Percentiles rank a stretch among this genome's conserved stretches.
These are phyloP conservation scores for Citrus hindsii DNA, from an alignment of 345 rosid species.

Conservation along the genomic window DNA sequence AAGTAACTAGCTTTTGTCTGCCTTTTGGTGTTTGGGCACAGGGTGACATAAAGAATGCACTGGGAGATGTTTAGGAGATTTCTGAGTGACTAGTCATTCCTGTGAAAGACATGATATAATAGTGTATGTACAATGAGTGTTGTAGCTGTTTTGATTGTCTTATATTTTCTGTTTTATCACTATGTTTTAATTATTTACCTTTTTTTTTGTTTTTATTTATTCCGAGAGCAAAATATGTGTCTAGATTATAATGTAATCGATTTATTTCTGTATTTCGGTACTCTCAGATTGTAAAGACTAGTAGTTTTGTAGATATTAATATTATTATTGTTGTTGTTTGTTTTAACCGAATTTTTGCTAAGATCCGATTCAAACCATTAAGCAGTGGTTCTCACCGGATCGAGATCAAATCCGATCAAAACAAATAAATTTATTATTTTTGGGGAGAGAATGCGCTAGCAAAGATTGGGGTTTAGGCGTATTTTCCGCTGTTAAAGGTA, in stretches of 20 bases:
- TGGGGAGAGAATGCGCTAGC: too few relatives aligned
- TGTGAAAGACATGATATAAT: background rate
- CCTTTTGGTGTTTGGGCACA: conserved; percentile 24
- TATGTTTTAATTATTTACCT: background rate
- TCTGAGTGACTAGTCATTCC: background rate
- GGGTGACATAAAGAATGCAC: conserved; percentile 66
- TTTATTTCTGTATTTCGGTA: background rate
- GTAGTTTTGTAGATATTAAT: background rate
- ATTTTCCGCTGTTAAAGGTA: too few relatives aligned
- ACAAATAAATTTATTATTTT: too few relatives aligned
- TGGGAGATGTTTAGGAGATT: conserved; percentile 33
- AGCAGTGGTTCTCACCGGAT: too few relatives aligned
- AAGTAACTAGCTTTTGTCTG: background rate
- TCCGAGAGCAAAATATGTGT: background rate
- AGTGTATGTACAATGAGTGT: background rate
- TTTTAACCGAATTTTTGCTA: too few relatives aligned
- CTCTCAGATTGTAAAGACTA: background rate
- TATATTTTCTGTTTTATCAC: background rate
- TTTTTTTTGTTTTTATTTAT: too few relatives aligned
- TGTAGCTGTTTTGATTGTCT: background rate
- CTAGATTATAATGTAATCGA: background rate
- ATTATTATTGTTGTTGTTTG: background rate
- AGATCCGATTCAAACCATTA: too few relatives aligned
- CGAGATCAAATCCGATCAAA: too few relatives aligned
- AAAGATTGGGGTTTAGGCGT: too few relatives aligned